Conservation (phyloP, 2,329 filamentous ascomycete species). For the Monosporascus sp. region DNA sequence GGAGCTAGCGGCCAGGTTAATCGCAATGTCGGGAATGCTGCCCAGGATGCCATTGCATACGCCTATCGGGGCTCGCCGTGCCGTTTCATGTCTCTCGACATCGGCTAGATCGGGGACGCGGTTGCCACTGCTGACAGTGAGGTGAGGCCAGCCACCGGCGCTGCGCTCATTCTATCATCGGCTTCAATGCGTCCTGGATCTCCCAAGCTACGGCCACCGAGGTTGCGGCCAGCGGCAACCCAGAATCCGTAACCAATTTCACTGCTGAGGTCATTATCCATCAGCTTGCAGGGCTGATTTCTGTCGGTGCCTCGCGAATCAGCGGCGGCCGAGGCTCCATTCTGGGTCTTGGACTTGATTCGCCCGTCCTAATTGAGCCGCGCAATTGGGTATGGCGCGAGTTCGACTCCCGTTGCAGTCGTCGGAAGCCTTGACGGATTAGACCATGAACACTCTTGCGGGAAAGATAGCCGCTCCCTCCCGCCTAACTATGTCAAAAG, state of each 20-base stretch:
- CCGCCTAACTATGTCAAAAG: background rate
- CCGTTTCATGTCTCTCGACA: slow-evolving; percentile 7
- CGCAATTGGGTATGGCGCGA: slow-evolving; percentile 9
- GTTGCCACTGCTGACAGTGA: slow-evolving; percentile 4
- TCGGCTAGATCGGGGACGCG: slow-evolving; percentile 12
- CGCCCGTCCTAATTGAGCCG: slow-evolving; percentile 6
- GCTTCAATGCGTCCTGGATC: slow-evolving; percentile 5
- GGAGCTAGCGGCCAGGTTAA: slow-evolving; percentile 10
- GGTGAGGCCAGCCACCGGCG: background rate
- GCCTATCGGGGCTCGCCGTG: background rate
- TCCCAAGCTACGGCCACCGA: slow-evolving; percentile 1
- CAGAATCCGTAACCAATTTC: slow-evolving; percentile 1
- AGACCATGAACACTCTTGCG: slow-evolving; percentile 5
- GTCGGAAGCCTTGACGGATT: slow-evolving; percentile 4
- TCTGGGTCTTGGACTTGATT: slow-evolving; percentile 4
- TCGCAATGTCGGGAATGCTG: slow-evolving; percentile 12
- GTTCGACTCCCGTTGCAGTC: slow-evolving; percentile 5
- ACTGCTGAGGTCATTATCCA: slow-evolving; percentile 2
- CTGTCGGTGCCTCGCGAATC: slow-evolving; percentile 2
- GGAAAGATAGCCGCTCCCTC: slow-evolving; percentile 7
- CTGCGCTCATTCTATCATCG: slow-evolving; percentile 4
- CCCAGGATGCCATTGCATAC: slow-evolving; percentile 11
- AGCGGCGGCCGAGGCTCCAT: slow-evolving; percentile 3
- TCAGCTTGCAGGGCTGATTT: slow-evolving; percentile 8
- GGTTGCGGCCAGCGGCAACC: slow-evolving; percentile 1